These are phyloP conservation scores for Epithele typhae DNA, from an alignment of 768 basidiomycete species.

Conservation along the genomic window DNA sequence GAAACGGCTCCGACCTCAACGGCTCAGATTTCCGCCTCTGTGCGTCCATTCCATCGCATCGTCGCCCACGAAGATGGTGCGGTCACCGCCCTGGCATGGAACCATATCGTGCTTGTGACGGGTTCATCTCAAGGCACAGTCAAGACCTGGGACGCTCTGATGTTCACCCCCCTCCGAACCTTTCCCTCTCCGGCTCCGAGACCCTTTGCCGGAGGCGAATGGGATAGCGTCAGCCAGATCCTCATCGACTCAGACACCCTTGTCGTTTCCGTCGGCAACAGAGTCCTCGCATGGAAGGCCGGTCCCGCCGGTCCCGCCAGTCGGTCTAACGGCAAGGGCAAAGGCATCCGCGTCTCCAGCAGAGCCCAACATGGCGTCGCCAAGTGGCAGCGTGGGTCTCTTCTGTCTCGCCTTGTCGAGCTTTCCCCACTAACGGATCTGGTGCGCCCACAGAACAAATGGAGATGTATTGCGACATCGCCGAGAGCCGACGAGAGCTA, in stretches of 20 bases:
- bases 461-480: constrained; percentile 59
- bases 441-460: constrained; percentile 49
- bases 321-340: constrained; percentile 15
- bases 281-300: constrained; percentile 66
- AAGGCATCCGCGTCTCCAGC: constrained; percentile 17
- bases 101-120: constrained; percentile 52
- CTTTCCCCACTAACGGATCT: neutral
- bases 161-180: constrained; percentile 50
- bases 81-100: constrained; percentile 63
- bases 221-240: constrained; percentile 52
- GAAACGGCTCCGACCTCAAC: neutral
- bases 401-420: neutral
- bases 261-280: constrained; percentile 54
- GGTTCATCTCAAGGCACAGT: constrained; percentile 62
- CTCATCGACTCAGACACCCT: constrained; percentile 52
- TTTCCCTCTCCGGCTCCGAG: constrained; percentile 41
- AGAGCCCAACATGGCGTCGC: constrained; percentile 14
- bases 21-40: constrained; percentile 5
- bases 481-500: constrained; percentile 50
- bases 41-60: constrained; percentile 42
- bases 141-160: constrained; percentile 62
- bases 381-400: constrained; percentile 35
- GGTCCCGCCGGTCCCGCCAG: constrained; percentile 38
- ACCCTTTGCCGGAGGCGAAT: constrained; percentile 28
- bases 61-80: constrained; percentile 63